Evolutionary conservation across 192 early-diverging fungal genomes (phyloP).

Genomic region (Blastocladiella britannica): DNA sequence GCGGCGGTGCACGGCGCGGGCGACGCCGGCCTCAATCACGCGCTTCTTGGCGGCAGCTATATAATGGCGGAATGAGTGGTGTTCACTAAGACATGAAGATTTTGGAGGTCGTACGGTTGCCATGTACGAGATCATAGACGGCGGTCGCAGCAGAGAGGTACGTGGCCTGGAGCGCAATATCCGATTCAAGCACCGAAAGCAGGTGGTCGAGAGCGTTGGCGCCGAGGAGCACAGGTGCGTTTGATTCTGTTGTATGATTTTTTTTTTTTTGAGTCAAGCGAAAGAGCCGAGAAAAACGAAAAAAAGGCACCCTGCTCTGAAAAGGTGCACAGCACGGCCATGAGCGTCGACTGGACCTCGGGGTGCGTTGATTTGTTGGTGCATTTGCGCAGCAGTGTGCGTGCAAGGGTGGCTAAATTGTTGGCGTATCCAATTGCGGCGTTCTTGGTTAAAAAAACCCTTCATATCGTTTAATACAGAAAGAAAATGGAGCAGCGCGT

Average conservation of each 20-base stretch:
- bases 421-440: too few species aligned
- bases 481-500: not conserved
- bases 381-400: not conserved
- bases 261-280: too few species aligned
- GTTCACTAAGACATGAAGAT: too few species aligned
- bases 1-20: not conserved
- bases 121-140: not conserved
- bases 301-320: not conserved
- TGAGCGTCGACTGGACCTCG: not conserved
- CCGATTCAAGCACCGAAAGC: not conserved
- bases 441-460: not conserved
- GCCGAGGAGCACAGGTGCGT: not conserved
- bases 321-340: not conserved
- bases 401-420: too few species aligned
- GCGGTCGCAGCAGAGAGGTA: not conserved
- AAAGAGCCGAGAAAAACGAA: too few species aligned
- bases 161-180: not conserved
- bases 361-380: not conserved
- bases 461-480: not conserved
- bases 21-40: not conserved
- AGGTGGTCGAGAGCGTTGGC: not conserved
- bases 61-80: too few species aligned
- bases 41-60: not conserved
- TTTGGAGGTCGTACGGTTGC: not conserved
- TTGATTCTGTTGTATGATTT: too few species aligned